phyloP scores from a whole-genome alignment of 1,139 yeast genomes.

The Yamadazyma sp. region DNA sequence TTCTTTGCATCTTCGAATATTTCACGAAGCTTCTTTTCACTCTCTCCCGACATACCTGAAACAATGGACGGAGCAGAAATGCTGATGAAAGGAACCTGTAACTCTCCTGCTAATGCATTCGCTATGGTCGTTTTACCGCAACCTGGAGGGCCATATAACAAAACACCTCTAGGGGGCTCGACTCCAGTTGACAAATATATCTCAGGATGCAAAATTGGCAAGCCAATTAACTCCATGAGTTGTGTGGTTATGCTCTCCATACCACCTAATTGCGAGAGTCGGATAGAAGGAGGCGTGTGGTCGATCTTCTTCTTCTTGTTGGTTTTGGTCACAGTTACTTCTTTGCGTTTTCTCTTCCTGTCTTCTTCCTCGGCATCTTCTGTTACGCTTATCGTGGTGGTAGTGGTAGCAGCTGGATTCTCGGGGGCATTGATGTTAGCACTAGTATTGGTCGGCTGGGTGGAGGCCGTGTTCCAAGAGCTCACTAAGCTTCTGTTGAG shows the following conservation, averaged over 20 bases:
- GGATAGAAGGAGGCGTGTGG: constrained; percentile 67
- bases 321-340: constrained; percentile 22
- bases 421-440: constrained; percentile 11
- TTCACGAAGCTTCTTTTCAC: constrained; percentile 90
- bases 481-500: constrained; percentile 76
- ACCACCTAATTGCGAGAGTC: constrained; percentile 82
- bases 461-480: constrained; percentile 47
- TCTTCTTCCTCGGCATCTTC: constrained; percentile 18
- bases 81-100: constrained; percentile 88
- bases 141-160: constrained; percentile 97
- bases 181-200: constrained; percentile 85
- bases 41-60: constrained; percentile 99
- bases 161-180: constrained; percentile 95
- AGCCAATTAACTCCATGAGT: constrained; percentile 83
- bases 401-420: neutral
- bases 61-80: constrained; percentile 96
- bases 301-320: constrained; percentile 47
- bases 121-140: constrained; percentile 98
- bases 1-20: constrained; percentile 89
- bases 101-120: constrained; percentile 91
- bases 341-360: constrained; percentile 32
- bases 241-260: constrained; percentile 81
- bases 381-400: neutral
- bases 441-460: neutral
- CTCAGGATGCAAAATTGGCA: constrained; percentile 93